Evolutionary conservation across 2,329 filamentous ascomycete species (phyloP).

Genomic region (Hymenoscyphus albidus): DNA sequence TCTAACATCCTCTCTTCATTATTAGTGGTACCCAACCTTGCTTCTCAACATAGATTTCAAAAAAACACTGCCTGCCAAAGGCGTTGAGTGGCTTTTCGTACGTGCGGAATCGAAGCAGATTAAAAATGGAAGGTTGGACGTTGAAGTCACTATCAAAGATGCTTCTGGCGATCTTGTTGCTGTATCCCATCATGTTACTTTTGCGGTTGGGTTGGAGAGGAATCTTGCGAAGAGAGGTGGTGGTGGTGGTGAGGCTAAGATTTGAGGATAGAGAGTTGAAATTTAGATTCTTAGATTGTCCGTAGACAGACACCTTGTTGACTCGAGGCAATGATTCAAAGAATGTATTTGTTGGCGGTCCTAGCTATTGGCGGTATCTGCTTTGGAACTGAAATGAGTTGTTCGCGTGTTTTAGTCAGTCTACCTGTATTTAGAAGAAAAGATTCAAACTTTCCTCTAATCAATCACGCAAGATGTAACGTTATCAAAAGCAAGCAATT

Average conservation of each 20-base stretch:
- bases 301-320: background rate
- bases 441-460: no score
- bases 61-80: slow-evolving; percentile 62
- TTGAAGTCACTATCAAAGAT: slow-evolving; percentile 68
- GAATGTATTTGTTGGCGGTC: no score
- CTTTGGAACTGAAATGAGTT: no score
- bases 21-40: slow-evolving; percentile 50
- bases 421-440: no score
- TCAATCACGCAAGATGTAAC: no score
- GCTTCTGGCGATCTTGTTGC: slow-evolving; percentile 61
- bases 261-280: slow-evolving; percentile 12
- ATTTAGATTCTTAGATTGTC: background rate
- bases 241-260: slow-evolving; percentile 20
- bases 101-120: slow-evolving; percentile 63
- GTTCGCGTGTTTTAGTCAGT: no score
- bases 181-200: slow-evolving; percentile 62
- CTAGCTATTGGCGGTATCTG: no score
- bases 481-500: no score
- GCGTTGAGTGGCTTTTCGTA: slow-evolving; percentile 69
- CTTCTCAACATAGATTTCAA: slow-evolving; percentile 74
- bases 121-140: slow-evolving; percentile 67
- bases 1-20: no score
- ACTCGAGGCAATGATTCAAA: no score
- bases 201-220: slow-evolving; percentile 60
- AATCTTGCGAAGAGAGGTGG: slow-evolving; percentile 43